Base-by-base conservation (phyloP, 495 filamentous ascomycete genomes). In the Choiromyces venosus region DNA sequence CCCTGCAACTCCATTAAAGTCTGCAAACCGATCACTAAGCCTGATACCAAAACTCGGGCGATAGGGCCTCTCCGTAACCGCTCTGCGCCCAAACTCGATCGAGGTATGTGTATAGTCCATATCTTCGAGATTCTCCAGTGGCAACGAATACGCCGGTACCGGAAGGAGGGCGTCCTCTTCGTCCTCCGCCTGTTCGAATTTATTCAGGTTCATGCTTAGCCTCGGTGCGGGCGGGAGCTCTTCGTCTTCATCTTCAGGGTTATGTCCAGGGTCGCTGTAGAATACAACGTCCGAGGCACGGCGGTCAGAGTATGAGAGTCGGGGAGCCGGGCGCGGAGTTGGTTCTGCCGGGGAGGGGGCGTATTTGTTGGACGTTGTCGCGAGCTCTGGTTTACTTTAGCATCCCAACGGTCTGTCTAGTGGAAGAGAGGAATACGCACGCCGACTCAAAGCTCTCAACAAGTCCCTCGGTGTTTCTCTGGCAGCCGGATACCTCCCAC, bases 381-480 rank as follows among this genome's bases (percentile, higher is more conserved):
- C 78, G 16, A 80, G 73, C 35, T 79, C 75, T 77, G 12, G 52
- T 68, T 74, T 39, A 29, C 33, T 29, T 71, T 21, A 61, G 40
- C 35, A 38, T 33, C 69, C n/a, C 21, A 38, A 66, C 68, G 21
- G 12, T 5, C 46, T 3, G 56, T 42, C 69, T 66, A 61, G 19
- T 4, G 4, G 33, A 44, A 16, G 21, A 10, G 6, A 37, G 40
- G 39, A 33, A 25, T 71, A 40, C 74, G 46, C 70, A 78, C 76
- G 64, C 46, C 71, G 64, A 37, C 76, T 76, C 18, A 79, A 65
- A 21, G 67, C 67, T n/a, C 73, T 72, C 37, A 80, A 68, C 29
- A 76, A 37, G 52, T 79, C 77, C 35, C 78, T 64, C 25, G 76
- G 76, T 3, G 76, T 78, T 36, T 78, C 76, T 10, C 77, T 66